phyloP scores from a whole-genome alignment of 2,329 filamentous ascomycete species.

The Arachnomyces sp. region DNA sequence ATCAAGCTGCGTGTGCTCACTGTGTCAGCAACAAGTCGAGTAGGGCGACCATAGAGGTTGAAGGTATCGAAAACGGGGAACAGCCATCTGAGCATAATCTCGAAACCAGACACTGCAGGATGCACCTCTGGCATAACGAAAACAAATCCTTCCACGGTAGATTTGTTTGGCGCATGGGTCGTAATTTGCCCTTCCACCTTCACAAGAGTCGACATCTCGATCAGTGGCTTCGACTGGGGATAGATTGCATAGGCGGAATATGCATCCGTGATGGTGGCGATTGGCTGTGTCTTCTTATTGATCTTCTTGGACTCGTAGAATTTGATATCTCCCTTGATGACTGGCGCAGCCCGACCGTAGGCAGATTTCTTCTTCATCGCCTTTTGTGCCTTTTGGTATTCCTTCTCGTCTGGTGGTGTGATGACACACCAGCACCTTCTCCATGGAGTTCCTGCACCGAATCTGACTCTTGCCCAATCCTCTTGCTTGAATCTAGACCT shows the following conservation, averaged over 20 bases:
- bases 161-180: slow-evolving; percentile 70
- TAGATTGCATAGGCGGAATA: slow-evolving; percentile 94
- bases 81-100: slow-evolving; percentile 86
- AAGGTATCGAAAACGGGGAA: slow-evolving; percentile 95
- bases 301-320: slow-evolving; percentile 86
- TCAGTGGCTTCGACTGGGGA: slow-evolving; percentile 84
- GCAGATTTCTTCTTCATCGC: slow-evolving; percentile 70
- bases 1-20: slow-evolving; percentile 84
- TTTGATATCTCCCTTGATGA: slow-evolving; percentile 80
- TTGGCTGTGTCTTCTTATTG: slow-evolving; percentile 81
- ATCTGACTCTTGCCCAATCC: slow-evolving; percentile 91
- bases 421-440: slow-evolving; percentile 95
- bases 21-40: slow-evolving; percentile 75
- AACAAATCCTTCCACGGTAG: slow-evolving; percentile 81
- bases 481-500: slow-evolving; percentile 67
- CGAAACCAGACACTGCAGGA: slow-evolving; percentile 86
- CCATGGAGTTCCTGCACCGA: slow-evolving; percentile 94
- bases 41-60: slow-evolving; percentile 80
- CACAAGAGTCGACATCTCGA: slow-evolving; percentile 86
- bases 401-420: slow-evolving; percentile 86
- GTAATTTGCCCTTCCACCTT: slow-evolving; percentile 90
- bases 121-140: slow-evolving; percentile 96
- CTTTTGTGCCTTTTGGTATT: slow-evolving; percentile 75
- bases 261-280: slow-evolving; percentile 83
- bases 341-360: slow-evolving; percentile 65